Evolutionary conservation across 2,329 filamentous ascomycete genomes (phyloP), one percentile per base, ranked within the genome.

Genomic region (Aspergillus terreus): DNA sequence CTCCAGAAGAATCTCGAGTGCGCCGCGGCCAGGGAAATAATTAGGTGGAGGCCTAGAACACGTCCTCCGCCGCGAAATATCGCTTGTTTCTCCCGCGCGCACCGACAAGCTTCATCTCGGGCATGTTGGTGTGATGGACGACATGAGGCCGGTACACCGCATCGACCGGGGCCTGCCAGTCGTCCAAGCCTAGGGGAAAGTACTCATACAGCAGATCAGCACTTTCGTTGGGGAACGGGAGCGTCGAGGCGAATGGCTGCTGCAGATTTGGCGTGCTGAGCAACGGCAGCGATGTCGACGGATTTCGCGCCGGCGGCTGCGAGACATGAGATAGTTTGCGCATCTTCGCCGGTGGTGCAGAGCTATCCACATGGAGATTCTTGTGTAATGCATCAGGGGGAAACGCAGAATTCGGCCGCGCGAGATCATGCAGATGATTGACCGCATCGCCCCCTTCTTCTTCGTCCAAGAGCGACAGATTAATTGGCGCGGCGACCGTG

Each of bases 171-270:
- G 88, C 88, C 82, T 92, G 90, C 85, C 82, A 96, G 65, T 96
- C 92, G 68, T 96, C 91, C 52, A 96, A 75, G 45, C 87, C 91
- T 14, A 97, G 78, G 0, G 92, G 92, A 58, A 97, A 96, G 67
- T 97, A 96, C 72, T 97, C 92, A 67, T 96, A 96, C 15, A 96
- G 76, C 58, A 92, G 76, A 70, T 96, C 92, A 1, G 86, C 86
- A 60, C 86, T 87, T 61, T 95, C 90, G 35, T 66, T 70, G n/a
- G 68, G 63, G 46, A 70, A 71, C 4, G 71, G 64, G 17, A 74
- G 62, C 17, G 58, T 85, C 73, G 32, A 88, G 79, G 65, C 86
- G 85, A 66, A 82, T 80, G 65, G 60, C 46, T 70, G 67, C 25
- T 67, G 68, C 41, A 71, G 47, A 46, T 65, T 66, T 14, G 67